Percentiles rank a stretch among this genome's conserved stretches.
Evolutionary conservation across 1,284 basidiomycete species (phyloP).

Genomic region (Cutaneotrichosporon sp.): DNA sequence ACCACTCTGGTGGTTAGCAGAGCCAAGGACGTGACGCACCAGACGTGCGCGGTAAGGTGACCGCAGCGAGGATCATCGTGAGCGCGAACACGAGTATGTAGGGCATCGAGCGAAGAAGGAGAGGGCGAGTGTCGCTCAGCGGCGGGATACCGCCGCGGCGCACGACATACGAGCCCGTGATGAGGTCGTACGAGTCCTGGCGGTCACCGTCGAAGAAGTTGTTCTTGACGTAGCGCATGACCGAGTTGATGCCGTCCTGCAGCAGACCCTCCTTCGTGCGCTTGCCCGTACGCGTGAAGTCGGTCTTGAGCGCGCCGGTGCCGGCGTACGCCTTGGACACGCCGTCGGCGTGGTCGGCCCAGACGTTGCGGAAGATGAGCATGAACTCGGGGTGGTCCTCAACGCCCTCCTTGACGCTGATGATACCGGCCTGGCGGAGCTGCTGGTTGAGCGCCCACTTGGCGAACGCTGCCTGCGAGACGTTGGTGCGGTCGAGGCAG

Average conservation of each 20-base stretch:
- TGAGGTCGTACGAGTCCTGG: slow-evolving; percentile 92
- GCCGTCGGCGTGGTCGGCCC: slow-evolving; percentile 95
- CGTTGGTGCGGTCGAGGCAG: slow-evolving; percentile 95
- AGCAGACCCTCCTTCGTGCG: slow-evolving; percentile 76
- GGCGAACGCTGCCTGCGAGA: slow-evolving; percentile 85
- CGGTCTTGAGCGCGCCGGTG: slow-evolving; percentile 94
- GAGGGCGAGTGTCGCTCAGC: slow-evolving; percentile 73
- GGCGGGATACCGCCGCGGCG: slow-evolving; percentile 69
- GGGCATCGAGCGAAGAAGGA: slow-evolving; percentile 85
- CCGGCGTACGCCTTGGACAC: slow-evolving; percentile 92
- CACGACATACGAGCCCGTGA: slow-evolving; percentile 90
- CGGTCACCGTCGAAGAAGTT: slow-evolving; percentile 95
- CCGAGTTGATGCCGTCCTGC: slow-evolving; percentile 85
- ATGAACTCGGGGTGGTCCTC: slow-evolving; percentile 78
- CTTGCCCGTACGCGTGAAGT: slow-evolving; percentile 93
- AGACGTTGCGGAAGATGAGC: slow-evolving; percentile 88
- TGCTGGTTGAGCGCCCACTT: slow-evolving; percentile 83
- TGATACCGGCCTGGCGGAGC: slow-evolving; percentile 68
- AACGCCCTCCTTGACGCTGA: slow-evolving; percentile 67
- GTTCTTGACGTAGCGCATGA: slow-evolving; percentile 89
- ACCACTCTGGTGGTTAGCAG: slow-evolving; percentile 26
- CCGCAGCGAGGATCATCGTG: slow-evolving; percentile 81
- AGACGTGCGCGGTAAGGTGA: slow-evolving; percentile 78
- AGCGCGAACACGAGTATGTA: slow-evolving; percentile 76
- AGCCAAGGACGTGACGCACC: slow-evolving; percentile 57